Evolutionary conservation across 305 asterid species (phyloP).

Genomic region (Fraxinus velutina): DNA sequence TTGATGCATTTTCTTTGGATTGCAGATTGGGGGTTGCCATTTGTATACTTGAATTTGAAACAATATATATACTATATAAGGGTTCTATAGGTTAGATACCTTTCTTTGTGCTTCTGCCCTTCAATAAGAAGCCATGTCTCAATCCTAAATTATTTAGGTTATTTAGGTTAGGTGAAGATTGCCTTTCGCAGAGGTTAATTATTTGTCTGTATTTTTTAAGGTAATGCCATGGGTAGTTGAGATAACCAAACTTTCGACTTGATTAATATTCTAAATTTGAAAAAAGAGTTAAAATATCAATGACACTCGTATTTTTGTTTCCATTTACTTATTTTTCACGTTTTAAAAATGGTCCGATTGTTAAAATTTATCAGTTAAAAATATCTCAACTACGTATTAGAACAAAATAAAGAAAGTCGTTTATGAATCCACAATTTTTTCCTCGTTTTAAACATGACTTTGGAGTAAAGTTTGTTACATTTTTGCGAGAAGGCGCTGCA

Average conservation of each 20-base stretch:
- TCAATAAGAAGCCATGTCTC: slow-evolving; percentile 15
- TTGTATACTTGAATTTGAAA: slow-evolving; percentile 26
- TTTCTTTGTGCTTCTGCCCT: slow-evolving; percentile 20
- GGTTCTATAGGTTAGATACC: slow-evolving; percentile 3
- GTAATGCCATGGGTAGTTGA: not conserved
- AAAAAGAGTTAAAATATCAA: not conserved
- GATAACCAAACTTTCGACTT: not conserved
- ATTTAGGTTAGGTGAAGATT: not conserved
- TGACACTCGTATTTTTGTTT: not conserved
- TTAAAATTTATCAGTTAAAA: not conserved
- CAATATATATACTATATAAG: not conserved
- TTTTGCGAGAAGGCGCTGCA: not conserved
- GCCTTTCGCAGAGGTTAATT: not conserved
- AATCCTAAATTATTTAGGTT: not conserved
- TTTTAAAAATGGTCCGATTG: not conserved
- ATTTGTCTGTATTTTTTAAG: not conserved
- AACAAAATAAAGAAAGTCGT: not conserved
- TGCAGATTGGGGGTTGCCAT: slow-evolving; percentile 30
- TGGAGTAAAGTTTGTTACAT: not conserved
- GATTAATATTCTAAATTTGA: not conserved
- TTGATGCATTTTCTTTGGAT: slow-evolving; percentile 32
- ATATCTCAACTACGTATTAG: not conserved
- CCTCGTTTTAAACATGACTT: not conserved
- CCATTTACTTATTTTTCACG: not conserved
- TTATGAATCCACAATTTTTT: not conserved